These are phyloP conservation scores for Aspergillus ochraceus DNA, from an alignment of 2,329 filamentous ascomycete genomes.

Conservation along the genomic window DNA sequence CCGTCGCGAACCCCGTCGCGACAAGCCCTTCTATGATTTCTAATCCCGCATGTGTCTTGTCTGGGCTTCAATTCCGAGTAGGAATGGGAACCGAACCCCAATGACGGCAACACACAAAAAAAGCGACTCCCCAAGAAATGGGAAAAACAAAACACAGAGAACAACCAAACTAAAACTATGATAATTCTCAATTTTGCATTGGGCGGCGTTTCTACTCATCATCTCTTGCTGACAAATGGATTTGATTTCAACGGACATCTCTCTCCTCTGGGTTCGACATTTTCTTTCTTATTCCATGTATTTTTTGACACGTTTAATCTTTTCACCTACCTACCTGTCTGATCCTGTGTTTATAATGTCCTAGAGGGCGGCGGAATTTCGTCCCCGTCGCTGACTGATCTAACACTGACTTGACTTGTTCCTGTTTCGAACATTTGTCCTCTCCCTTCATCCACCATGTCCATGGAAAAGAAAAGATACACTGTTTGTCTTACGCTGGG, in stretches of 20 bases:
- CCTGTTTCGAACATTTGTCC: not conserved
- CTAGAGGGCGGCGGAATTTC: not conserved
- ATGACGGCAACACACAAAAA: not conserved
- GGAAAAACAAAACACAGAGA: not conserved
- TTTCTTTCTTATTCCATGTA: not conserved
- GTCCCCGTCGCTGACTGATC: not conserved
- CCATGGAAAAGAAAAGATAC: not conserved
- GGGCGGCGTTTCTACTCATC: conserved; percentile 24
- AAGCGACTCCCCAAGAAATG: conserved; percentile 9
- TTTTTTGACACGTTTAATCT: not conserved
- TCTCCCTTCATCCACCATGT: not conserved
- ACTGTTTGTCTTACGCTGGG: not conserved
- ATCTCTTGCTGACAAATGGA: not conserved
- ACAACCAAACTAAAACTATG: not conserved
- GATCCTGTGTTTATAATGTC: not conserved
- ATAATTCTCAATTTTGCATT: conserved; percentile 22
- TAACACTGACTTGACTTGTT: not conserved
- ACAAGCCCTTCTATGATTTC: conserved; percentile 21
- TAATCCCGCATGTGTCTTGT: conserved; percentile 20
- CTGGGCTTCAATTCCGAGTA: too few relatives aligned
- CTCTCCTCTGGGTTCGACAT: not conserved
- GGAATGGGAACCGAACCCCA: too few relatives aligned
- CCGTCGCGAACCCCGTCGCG: too few relatives aligned
- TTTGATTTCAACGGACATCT: not conserved
- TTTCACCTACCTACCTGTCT: not conserved